Percentiles rank a stretch among this genome's conserved stretches.
Conservation (phyloP, 768 basidiomycete genomes). For the Suillus tomentosus region DNA sequence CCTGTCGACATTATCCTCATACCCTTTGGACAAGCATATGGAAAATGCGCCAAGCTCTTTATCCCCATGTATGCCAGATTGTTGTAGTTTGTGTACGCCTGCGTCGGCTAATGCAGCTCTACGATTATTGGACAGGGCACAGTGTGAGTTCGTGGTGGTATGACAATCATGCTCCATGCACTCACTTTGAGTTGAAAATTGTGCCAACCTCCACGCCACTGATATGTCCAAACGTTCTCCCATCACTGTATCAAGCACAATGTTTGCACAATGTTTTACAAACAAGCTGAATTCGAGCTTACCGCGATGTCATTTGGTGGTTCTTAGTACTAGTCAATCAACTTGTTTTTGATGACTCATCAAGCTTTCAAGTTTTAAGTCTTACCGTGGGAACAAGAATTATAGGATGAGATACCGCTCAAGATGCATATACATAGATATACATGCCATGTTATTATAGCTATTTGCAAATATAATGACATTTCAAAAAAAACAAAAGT, state of each 20-base stretch:
- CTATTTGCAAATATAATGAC: too few species aligned
- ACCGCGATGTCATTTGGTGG: not conserved
- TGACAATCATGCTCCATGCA: not conserved
- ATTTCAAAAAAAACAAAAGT: too few species aligned
- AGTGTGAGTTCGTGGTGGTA: not conserved
- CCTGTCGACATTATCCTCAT: conserved; percentile 42
- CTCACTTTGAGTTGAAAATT: conserved; percentile 25
- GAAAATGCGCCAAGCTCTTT: conserved; percentile 38
- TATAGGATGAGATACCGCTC: too few species aligned
- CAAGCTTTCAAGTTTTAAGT: not conserved
- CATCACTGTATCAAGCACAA: conserved; percentile 12
- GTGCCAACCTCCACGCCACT: conserved; percentile 22
- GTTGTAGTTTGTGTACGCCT: conserved; percentile 36
- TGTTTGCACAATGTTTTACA: not conserved
- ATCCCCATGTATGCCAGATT: conserved; percentile 44
- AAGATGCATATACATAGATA: too few species aligned
- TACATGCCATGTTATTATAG: too few species aligned
- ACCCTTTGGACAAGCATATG: conserved; percentile 43
- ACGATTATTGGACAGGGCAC: not conserved
- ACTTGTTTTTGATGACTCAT: not conserved
- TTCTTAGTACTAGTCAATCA: too few species aligned
- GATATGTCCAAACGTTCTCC: conserved; percentile 33
- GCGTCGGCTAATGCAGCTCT: conserved; percentile 24
- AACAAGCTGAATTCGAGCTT: not conserved
- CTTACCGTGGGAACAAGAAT: not conserved